Evolutionary conservation across 2,329 filamentous ascomycete species (phyloP).

Genomic region (Sarocladium brachiariae): DNA sequence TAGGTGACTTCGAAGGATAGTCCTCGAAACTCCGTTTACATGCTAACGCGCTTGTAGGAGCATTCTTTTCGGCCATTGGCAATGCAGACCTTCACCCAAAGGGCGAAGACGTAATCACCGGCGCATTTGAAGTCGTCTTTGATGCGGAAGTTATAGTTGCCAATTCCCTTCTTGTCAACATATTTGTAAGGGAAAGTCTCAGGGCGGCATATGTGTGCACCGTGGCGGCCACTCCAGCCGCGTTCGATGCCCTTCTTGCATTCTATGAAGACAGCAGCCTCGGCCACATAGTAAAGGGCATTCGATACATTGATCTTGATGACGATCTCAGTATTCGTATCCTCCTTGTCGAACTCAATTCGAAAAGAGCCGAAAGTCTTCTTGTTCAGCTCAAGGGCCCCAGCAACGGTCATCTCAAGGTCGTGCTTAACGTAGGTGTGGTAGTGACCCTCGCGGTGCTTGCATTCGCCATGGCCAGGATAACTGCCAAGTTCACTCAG

Average conservation of each 20-base stretch:
- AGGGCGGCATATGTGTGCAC: slow-evolving; percentile 16
- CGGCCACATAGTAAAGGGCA: slow-evolving; percentile 10
- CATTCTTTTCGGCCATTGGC: neutral
- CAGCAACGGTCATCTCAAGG: slow-evolving; percentile 10
- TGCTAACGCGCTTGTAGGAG: neutral
- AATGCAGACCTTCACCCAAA: slow-evolving; percentile 19
- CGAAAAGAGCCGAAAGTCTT: slow-evolving; percentile 11
- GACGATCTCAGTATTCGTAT: slow-evolving; percentile 7
- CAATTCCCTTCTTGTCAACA: slow-evolving; percentile 16
- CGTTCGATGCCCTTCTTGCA: slow-evolving; percentile 13
- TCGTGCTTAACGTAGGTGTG: slow-evolving; percentile 11
- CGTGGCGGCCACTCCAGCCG: neutral
- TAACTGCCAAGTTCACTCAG: slow-evolving; percentile 10
- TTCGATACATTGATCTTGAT: slow-evolving; percentile 11
- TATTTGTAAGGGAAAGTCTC: slow-evolving; percentile 16
- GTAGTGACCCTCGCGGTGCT: slow-evolving; percentile 10
- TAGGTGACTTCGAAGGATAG: too few species aligned
- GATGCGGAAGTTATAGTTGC: slow-evolving; percentile 15
- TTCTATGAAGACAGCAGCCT: slow-evolving; percentile 12
- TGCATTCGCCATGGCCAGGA: neutral
- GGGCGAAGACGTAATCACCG: slow-evolving; percentile 18
- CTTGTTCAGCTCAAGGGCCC: slow-evolving; percentile 10
- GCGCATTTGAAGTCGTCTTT: slow-evolving; percentile 18
- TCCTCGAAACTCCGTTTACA: too few species aligned
- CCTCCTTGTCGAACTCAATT: slow-evolving; percentile 10